Evolutionary conservation across 768 basidiomycete genomes (phyloP).

Genomic region (Pleurotus cornucopiae): DNA sequence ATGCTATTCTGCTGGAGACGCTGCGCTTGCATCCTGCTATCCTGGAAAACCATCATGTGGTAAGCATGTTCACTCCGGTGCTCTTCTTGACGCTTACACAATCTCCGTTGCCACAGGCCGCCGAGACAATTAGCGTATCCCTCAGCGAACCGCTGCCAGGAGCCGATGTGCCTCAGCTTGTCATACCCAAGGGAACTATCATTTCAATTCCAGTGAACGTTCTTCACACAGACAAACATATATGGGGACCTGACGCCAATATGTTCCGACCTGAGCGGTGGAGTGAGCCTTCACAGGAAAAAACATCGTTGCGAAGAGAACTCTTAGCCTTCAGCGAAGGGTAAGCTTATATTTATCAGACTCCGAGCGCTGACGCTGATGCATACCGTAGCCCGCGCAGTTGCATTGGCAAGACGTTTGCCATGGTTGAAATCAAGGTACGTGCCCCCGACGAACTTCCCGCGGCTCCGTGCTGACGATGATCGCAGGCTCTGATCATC

Average conservation of each 20-base stretch:
- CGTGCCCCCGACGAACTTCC: conserved; percentile 5
- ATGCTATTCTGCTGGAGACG: conserved; percentile 59
- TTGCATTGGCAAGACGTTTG: conserved; percentile 59
- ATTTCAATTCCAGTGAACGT: conserved; percentile 54
- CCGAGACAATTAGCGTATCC: conserved; percentile 48
- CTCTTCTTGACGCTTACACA: conserved; percentile 6
- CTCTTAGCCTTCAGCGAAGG: conserved; percentile 58
- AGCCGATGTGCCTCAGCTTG: conserved; percentile 34
- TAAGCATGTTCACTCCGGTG: conserved; percentile 12
- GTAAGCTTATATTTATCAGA: conserved; percentile 25
- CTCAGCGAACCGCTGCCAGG: conserved; percentile 49
- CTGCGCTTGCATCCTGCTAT: conserved; percentile 60
- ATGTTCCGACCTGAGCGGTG: conserved; percentile 61
- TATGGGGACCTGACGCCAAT: conserved; percentile 60
- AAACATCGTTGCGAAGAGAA: conserved; percentile 30
- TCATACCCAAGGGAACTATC: conserved; percentile 54
- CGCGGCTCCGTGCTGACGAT: background rate
- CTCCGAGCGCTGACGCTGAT: conserved; percentile 6
- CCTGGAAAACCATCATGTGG: conserved; percentile 64
- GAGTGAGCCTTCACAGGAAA: conserved; percentile 36
- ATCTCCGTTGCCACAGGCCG: conserved; percentile 31
- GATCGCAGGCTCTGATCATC: conserved; percentile 32
- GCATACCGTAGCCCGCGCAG: conserved; percentile 43
- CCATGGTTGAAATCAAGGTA: conserved; percentile 58
- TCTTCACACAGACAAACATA: conserved; percentile 43